Conservation (phyloP, 1,139 yeast species). For the Suhomyces panamericanus region DNA sequence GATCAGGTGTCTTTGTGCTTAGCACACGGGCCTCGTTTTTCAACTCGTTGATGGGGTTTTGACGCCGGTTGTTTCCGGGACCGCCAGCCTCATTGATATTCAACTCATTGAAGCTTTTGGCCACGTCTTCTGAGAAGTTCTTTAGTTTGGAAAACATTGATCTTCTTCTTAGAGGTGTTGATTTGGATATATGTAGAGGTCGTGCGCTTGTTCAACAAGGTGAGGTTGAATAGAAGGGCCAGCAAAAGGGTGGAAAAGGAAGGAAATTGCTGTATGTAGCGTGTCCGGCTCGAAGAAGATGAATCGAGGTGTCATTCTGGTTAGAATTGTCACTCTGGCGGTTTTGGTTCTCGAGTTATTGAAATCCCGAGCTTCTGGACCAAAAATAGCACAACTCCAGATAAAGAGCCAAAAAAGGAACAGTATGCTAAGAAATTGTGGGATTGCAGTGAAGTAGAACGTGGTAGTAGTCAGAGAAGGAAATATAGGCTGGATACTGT, state of each 20-base stretch:
- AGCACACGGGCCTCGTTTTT: conserved; percentile 36
- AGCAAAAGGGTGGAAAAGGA: too few species aligned
- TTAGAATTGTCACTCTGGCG: neutral
- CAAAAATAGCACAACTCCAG: too few species aligned
- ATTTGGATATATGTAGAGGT: neutral
- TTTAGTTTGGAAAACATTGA: conserved; percentile 63
- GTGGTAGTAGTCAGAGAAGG: too few species aligned
- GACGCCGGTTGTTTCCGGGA: conserved; percentile 15
- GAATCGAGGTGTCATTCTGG: neutral
- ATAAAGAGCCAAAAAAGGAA: too few species aligned
- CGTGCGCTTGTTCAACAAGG: neutral
- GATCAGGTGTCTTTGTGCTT: conserved; percentile 45
- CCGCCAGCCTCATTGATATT: conserved; percentile 12
- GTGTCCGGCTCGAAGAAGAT: neutral
- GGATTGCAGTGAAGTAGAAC: too few species aligned
- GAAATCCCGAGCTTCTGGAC: neutral
- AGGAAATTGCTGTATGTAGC: too few species aligned
- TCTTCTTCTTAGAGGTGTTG: neutral
- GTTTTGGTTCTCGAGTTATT: neutral
- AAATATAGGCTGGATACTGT: too few species aligned
- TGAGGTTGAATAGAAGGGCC: too few species aligned
- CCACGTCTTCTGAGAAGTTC: conserved; percentile 59
- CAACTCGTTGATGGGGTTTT: conserved; percentile 31
- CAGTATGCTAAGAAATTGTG: too few species aligned
- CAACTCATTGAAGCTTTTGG: conserved; percentile 39